These are phyloP conservation scores for Sphagnum magellanicum DNA, from an alignment of 228 moss, liverwort and hornwort species.

Conservation along the genomic window DNA sequence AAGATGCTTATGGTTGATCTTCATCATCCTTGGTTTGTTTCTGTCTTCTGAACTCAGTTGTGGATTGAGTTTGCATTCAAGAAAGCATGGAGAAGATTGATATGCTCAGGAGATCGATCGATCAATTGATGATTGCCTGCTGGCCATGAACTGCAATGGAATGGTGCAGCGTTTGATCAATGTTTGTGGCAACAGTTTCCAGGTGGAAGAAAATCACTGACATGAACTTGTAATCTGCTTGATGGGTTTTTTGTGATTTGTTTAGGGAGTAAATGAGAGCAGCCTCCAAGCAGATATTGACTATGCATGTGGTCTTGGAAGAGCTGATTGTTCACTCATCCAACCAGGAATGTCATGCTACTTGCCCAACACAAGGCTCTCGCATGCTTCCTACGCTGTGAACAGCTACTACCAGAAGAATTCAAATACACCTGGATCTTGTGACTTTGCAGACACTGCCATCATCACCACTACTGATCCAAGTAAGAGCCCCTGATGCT, in stretches of 20 bases:
- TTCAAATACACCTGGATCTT: slow-evolving; percentile 32
- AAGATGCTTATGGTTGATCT: no score
- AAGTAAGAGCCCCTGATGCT: slow-evolving; percentile 36
- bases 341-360: slow-evolving; percentile 54
- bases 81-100: no score
- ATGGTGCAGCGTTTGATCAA: no score
- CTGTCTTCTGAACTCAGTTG: no score
- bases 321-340: slow-evolving; percentile 50
- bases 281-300: slow-evolving; percentile 60
- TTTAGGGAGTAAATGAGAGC: slow-evolving; percentile 24
- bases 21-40: no score
- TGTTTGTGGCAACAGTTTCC: no score
- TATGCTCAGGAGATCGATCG: no score
- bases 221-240: no score
- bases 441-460: slow-evolving; percentile 65
- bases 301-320: slow-evolving; percentile 69
- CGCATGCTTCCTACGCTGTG: slow-evolving; percentile 80
- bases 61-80: no score
- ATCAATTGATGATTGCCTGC: no score
- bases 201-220: no score
- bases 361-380: slow-evolving; percentile 48
- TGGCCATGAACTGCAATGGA: no score
- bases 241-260: not conserved
- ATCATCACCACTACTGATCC: slow-evolving; percentile 57
- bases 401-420: slow-evolving; percentile 60